Conservation (phyloP, 2,329 filamentous ascomycete genomes). For the Trichoderma afroharzianum region DNA sequence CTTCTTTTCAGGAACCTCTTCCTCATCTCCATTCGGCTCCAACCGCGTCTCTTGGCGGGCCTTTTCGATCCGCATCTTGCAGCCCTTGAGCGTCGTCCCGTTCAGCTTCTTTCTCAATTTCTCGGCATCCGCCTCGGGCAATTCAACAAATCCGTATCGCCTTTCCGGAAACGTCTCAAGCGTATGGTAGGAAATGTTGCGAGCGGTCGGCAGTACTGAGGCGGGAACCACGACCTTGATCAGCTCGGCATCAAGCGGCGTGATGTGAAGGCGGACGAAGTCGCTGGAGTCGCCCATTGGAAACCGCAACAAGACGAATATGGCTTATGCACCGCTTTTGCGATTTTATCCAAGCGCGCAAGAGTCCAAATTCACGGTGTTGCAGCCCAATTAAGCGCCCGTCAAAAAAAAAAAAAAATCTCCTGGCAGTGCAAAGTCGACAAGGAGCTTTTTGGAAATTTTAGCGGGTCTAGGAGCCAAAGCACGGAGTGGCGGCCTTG, state of each 20-base stretch:
- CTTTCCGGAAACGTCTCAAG: constrained; percentile 86
- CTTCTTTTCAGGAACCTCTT: constrained; percentile 30
- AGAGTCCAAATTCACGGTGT: neutral
- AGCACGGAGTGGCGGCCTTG: neutral
- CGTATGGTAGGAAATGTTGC: constrained; percentile 82
- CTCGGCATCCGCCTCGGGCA: constrained; percentile 79
- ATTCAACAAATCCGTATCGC: constrained; percentile 83
- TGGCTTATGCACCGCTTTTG: neutral
- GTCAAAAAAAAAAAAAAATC: neutral
- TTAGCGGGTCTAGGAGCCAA: constrained; percentile 9
- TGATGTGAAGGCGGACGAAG: constrained; percentile 67
- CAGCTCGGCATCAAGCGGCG: constrained; percentile 74
- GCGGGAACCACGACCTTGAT: constrained; percentile 68
- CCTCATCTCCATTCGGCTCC: constrained; percentile 33
- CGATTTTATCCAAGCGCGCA: neutral
- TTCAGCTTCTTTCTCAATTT: constrained; percentile 89
- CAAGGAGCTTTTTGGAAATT: constrained; percentile 18
- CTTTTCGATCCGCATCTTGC: constrained; percentile 79
- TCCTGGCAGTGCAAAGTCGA: constrained; percentile 3
- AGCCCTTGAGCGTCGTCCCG: constrained; percentile 77
- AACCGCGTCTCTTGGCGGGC: constrained; percentile 58
- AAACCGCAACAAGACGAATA: neutral
- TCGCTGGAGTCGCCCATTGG: constrained; percentile 23
- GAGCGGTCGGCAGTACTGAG: constrained; percentile 61
- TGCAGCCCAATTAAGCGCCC: constrained; percentile 12